Evolutionary conservation across 2,329 filamentous ascomycete species (phyloP).

Genomic region (Nannizziopsis arthrosporioides): DNA sequence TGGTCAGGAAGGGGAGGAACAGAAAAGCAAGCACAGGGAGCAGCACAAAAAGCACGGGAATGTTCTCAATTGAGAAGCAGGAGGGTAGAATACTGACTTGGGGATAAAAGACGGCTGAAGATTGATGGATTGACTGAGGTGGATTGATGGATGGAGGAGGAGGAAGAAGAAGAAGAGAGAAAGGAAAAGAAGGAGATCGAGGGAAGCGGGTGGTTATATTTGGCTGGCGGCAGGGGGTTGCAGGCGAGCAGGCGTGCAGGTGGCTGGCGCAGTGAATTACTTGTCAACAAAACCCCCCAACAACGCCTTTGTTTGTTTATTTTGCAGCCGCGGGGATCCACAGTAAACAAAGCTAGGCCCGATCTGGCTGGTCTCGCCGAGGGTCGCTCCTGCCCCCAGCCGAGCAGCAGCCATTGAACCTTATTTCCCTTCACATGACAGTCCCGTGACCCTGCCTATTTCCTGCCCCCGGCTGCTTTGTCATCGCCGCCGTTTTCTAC

Average conservation of each 20-base stretch:
- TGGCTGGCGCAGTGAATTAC: background rate
- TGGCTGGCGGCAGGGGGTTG: slow-evolving; percentile 16
- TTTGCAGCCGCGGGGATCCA: background rate
- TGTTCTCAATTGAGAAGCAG: background rate
- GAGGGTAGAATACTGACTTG: slow-evolving; percentile 1
- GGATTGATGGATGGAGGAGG: slow-evolving; percentile 16
- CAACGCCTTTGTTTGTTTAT: slow-evolving; percentile 12
- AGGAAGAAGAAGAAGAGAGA: slow-evolving; percentile 18
- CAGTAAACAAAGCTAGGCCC: slow-evolving; percentile 13
- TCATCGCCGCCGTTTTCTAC: too few species aligned
- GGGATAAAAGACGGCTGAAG: slow-evolving; percentile 13
- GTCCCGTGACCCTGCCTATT: too few species aligned
- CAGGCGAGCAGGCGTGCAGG: background rate
- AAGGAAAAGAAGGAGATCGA: slow-evolving; percentile 12
- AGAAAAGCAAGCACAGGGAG: slow-evolving; percentile 6
- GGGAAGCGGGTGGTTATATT: slow-evolving; percentile 8
- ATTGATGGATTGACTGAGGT: slow-evolving; percentile 14
- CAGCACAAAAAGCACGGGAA: slow-evolving; percentile 5
- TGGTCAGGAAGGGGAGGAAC: slow-evolving; percentile 11
- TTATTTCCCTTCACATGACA: background rate
- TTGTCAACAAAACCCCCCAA: background rate
- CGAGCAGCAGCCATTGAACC: background rate
- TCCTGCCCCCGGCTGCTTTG: too few species aligned
- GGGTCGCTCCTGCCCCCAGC: background rate
- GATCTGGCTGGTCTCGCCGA: slow-evolving; percentile 4